These are phyloP conservation scores for Ascochyta rabiei DNA, from an alignment of 2,329 filamentous ascomycete species.

Conservation along the genomic window DNA sequence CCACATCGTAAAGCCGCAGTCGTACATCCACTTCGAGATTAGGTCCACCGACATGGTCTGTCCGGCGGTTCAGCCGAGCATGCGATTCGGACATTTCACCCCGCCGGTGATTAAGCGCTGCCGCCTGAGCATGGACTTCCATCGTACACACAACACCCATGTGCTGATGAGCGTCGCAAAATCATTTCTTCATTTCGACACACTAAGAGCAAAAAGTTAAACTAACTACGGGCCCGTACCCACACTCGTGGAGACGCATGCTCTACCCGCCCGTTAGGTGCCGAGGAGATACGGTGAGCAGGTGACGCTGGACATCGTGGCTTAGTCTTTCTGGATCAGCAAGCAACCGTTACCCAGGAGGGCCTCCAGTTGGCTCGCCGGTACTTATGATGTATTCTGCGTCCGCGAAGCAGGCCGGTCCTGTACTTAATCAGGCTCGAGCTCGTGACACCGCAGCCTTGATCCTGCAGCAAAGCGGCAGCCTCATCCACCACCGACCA, in stretches of 20 bases:
- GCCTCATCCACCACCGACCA: conserved; percentile 16
- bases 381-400: background rate
- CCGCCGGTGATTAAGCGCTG: conserved; percentile 5
- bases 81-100: background rate
- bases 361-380: conserved; percentile 1
- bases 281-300: conserved; percentile 18
- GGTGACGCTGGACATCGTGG: conserved; percentile 13
- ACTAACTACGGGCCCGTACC: conserved; percentile 4
- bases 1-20: background rate
- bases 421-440: conserved; percentile 13
- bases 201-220: conserved; percentile 6
- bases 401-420: conserved; percentile 13
- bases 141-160: background rate
- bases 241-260: conserved; percentile 11
- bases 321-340: conserved; percentile 8
- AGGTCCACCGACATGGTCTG: background rate
- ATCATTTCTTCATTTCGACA: conserved; percentile 4
- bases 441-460: conserved; percentile 17
- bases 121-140: conserved; percentile 2
- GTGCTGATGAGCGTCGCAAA: background rate
- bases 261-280: background rate
- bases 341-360: background rate
- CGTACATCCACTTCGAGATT: background rate
- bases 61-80: background rate
- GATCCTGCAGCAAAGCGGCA: conserved; percentile 31